Evolutionary conservation across 2,329 filamentous ascomycete genomes (phyloP).

Genomic region (Colletotrichum euphorbiae): DNA sequence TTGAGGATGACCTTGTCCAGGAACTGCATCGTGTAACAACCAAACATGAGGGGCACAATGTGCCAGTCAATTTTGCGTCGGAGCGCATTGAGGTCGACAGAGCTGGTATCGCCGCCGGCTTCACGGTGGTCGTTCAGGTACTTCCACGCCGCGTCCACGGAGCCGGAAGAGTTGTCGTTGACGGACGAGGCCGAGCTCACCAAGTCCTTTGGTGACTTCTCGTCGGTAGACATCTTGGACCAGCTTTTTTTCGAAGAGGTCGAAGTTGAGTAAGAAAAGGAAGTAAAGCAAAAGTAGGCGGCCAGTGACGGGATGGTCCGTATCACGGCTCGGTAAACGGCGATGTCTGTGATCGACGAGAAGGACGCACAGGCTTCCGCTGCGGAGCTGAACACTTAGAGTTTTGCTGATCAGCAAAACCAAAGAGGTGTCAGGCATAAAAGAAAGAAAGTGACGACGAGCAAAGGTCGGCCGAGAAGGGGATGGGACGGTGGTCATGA

Average conservation of each 20-base stretch:
- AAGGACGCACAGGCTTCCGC: slow-evolving; percentile 25
- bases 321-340: not conserved
- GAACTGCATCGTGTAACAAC: slow-evolving; percentile 72
- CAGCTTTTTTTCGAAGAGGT: not conserved
- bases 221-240: slow-evolving; percentile 43
- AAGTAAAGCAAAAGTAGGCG: not conserved
- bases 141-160: slow-evolving; percentile 59
- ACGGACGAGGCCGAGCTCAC: slow-evolving; percentile 37
- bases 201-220: slow-evolving; percentile 42
- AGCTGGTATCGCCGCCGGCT: slow-evolving; percentile 47
- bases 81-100: slow-evolving; percentile 58
- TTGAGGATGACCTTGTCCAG: slow-evolving; percentile 74
- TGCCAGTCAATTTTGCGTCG: slow-evolving; percentile 68
- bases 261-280: not conserved
- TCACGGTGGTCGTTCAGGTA: slow-evolving; percentile 57
- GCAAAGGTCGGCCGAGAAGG: not conserved
- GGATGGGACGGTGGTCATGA: slow-evolving; percentile 18
- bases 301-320: not conserved
- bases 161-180: slow-evolving; percentile 39
- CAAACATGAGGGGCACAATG: slow-evolving; percentile 72
- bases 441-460: slow-evolving; percentile 2
- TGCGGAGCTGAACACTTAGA: slow-evolving; percentile 1
- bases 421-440: slow-evolving; percentile 11
- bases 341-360: slow-evolving; percentile 21
- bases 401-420: slow-evolving; percentile 9